Base-by-base conservation (phyloP, 2,329 filamentous ascomycete genomes). In the Trichoderma sp. region DNA sequence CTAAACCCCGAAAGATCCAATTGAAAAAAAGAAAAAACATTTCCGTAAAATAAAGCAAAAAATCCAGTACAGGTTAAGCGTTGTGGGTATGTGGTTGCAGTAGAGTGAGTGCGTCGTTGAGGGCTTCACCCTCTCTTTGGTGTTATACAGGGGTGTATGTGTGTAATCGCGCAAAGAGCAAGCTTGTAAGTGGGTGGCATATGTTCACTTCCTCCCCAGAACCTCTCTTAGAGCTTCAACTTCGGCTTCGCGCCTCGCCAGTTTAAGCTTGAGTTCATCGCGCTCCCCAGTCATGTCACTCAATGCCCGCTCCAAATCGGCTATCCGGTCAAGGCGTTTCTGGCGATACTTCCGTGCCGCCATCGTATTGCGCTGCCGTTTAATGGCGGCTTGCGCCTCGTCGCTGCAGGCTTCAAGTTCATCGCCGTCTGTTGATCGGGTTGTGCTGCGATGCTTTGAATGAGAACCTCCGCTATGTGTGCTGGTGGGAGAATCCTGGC, bases 271-370 rank as follows among this genome's bases (percentile, higher is more conserved):
- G 78, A 93, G 82, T 18, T 90, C 90, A 79, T 94, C 92, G 21
- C 91, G 85, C 80, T 94, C 92, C 65, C 86, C 83, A 75, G 89
- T 89, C 80, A 91, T 88, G 60, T 88, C 86, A 64, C 87, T 88
- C 59, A 94, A 84, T 24, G 89, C 88, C 9, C 84, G 82, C 82
- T 94, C 92, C 38, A 94, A 86, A 76, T 90, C 88, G 31, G 84
- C 84, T 82, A 93, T 89, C 77, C 91, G 90, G 79, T 94, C 92
- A 41, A 93, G 87, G 63, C 91, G 90, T 82, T 92, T 93, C 81
- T 94, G 92, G 31, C 92, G 90, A 81, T 93, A 94, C 77, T 92
- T 91, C 77, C 91, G 88, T 35, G 92, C 92, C n/a, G 92, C 92
- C 77, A 93, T 87, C 16, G 92, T 94, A 82, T 94, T 94, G 77